Percentiles rank a stretch among this genome's conserved stretches.
These are phyloP conservation scores for Wallacemonas rigidus DNA, from an alignment of 208 protist species.

Conservation along the genomic window DNA sequence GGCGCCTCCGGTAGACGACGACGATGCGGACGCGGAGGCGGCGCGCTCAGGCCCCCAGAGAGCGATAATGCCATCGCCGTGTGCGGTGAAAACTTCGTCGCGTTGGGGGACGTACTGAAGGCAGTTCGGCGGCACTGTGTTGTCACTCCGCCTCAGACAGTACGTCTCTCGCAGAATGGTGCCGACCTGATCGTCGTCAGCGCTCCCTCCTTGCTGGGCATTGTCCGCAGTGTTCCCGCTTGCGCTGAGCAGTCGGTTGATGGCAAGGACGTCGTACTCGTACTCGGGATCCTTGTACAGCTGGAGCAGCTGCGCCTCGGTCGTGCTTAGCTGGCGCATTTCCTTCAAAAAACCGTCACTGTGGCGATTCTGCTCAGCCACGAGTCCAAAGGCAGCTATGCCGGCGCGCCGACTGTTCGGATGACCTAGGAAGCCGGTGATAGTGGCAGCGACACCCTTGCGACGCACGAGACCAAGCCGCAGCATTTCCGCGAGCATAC, in stretches of 20 bases:
- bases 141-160: background rate
- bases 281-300: conserved; percentile 55
- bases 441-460: conserved; percentile 40
- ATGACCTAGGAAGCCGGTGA: conserved; percentile 57
- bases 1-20: no score
- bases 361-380: conserved; percentile 46
- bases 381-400: conserved; percentile 51
- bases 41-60: conserved; percentile 53
- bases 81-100: conserved; percentile 74
- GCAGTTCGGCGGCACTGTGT: conserved; percentile 43
- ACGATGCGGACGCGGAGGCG: background rate
- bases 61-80: conserved; percentile 63
- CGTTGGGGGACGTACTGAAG: conserved; percentile 68
- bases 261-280: conserved; percentile 68
- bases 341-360: conserved; percentile 43
- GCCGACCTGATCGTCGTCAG: conserved; percentile 5
- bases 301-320: conserved; percentile 33
- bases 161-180: conserved; percentile 1
- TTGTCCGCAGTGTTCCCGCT: conserved; percentile 1
- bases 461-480: conserved; percentile 55
- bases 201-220: background rate
- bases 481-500: conserved; percentile 64
- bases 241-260: conserved; percentile 54
- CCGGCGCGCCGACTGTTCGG: conserved; percentile 40
- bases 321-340: conserved; percentile 26